These are phyloP conservation scores for Nymphaea colorata DNA, from an alignment of 164 flowering plant genomes.

Conservation along the genomic window DNA sequence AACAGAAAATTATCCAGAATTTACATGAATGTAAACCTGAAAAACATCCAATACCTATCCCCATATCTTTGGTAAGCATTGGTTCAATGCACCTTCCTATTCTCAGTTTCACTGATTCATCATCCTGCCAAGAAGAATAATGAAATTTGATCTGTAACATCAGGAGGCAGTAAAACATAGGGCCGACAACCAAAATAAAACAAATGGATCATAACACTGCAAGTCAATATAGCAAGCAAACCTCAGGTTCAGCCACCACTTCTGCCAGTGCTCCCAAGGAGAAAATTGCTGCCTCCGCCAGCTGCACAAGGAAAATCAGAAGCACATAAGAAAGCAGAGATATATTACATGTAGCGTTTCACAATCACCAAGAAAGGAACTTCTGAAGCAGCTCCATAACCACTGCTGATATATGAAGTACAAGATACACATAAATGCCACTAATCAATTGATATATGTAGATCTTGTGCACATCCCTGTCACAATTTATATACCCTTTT, in stretches of 20 bases:
- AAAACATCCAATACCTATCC: conserved; percentile 28
- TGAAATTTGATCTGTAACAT: neutral
- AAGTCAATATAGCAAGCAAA: neutral
- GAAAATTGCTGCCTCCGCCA: conserved; percentile 73
- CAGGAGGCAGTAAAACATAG: neutral
- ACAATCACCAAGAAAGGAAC: neutral
- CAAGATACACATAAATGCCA: neutral
- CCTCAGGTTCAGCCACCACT: neutral
- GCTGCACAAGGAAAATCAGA: conserved; percentile 24
- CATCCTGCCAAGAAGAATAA: conserved; percentile 24
- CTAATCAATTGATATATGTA: no score
- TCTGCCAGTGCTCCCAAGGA: conserved; percentile 73
- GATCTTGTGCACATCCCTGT: no score
- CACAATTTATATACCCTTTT: no score
- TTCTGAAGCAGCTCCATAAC: neutral
- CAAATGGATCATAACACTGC: neutral
- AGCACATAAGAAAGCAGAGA: neutral
- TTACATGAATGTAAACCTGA: neutral
- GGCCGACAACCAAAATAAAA: neutral
- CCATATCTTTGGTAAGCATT: conserved; percentile 49
- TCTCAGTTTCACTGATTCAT: conserved; percentile 20
- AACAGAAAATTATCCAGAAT: neutral
- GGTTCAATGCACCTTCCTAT: conserved; percentile 41
- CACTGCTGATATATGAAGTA: neutral
- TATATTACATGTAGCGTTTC: neutral